Base-by-base conservation (phyloP, 345 rosid species). In the Pelargonium nanum region DNA sequence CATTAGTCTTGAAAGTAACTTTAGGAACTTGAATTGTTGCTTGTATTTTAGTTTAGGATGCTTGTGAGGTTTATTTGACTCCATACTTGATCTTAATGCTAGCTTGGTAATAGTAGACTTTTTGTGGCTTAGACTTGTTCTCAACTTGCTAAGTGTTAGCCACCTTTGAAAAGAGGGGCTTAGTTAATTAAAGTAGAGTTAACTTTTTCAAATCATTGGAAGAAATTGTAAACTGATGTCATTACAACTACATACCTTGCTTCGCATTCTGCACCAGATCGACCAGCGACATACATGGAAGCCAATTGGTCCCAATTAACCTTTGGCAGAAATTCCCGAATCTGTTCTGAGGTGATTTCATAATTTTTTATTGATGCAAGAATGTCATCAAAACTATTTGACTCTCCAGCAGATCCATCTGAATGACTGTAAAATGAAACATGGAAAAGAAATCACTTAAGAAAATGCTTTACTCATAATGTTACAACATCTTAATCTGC, bases 231-330 rank as follows among this genome's bases (percentile, higher is more conserved):
- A 32, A 53, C 19, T 19, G 22, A 8, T 45, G 5, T 23, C 50
- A 26, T 1, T 0, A 24, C 52, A 56, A 57, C 53, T 65, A 57
- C 77, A 74, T 80, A 93, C 99, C 75, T 84, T 65, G 94, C 80
- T 79, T 83, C 84, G 70, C 99, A 93, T 78, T 89, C 97, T 59
- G 91, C 80, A 70, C 88, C 94, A 68, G 84, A 75, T 57, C 79
- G 96, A 77, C 80, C 83, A 26, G 60, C 62, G 23, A 80, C 72
- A 63, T 77, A 79, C 68, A 65, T 62, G 12, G 88, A 85, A 56
- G 97, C 88, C 74, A 91, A 66, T 28, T 80, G 83, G 70, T 84
- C 79, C 99, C 99, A 93, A 17, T 83, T 75, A 67, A 87, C 85
- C 62, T 84, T 76, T 1, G 96, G 97, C 77, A 89, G 87, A 69